Evolutionary conservation across 495 filamentous ascomycete genomes (phyloP), one percentile per base, ranked within the genome.

Genomic region (Talaromyces thailandensis): DNA sequence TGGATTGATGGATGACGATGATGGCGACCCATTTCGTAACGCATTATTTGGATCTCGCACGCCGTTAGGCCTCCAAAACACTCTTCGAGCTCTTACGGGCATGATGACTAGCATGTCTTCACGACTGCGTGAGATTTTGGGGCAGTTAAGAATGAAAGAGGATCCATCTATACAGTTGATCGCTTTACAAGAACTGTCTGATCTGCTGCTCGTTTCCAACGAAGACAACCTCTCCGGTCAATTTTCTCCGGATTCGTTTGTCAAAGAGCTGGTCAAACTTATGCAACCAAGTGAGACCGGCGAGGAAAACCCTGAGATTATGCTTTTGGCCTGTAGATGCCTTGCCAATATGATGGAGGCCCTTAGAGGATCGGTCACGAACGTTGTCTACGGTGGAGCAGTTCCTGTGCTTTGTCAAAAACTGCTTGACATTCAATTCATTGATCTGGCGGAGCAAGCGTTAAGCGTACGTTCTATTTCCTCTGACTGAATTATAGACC

Each of bases 291-390:
- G 86, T 69, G 88, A 93, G 28, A 83, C 87, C 52, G 92, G 90
- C 21, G 90, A 93, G 66, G 92, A 95, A 71, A 96, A 96, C 69
- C 89, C 93, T 4, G 93, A 99, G 73, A 96, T 97, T 66, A 97
- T 97, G 93, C 86, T 98, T 2, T 82, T 97, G 63, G 95, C 95
- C 4, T 98, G 95, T 71, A 89, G 95, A 55, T 98, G 90, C 72
- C 86, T 99, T 55, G 95, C 95, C 56, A 97, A 99, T 67, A 73
- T 99, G 31, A 99, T 99, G 93, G 95, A 99, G 71, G 95, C 95
- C 29, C 77, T 98, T 24, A 92, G 94, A 24, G 85, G 90, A 18
- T 93, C 94, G 58, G 93, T 92, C 25, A 90, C 92, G 16, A 96
- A 93, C 71, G 92, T 99, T 24, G 95, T 98, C 37, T 98, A 97